Percentiles rank a stretch among this genome's conserved stretches.
Conservation (phyloP, 768 basidiomycete species). For the Termitomyces sp. region DNA sequence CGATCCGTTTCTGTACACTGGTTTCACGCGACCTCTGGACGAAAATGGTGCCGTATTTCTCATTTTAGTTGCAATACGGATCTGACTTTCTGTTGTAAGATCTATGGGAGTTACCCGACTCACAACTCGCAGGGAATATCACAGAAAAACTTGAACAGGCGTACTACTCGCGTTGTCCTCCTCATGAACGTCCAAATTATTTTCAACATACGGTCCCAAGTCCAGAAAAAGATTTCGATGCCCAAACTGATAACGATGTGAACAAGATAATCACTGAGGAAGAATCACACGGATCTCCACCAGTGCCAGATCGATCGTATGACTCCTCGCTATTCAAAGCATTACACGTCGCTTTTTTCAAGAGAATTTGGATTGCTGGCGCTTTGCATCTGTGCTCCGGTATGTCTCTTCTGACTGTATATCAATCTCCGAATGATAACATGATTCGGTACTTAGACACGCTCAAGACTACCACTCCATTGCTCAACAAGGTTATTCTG, state of each 20-base stretch:
- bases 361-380: slow-evolving; percentile 44
- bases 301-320: slow-evolving; percentile 17
- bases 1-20: slow-evolving; percentile 42
- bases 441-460: slow-evolving; percentile 29
- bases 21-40: slow-evolving; percentile 47
- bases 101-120: slow-evolving; percentile 40
- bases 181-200: slow-evolving; percentile 29
- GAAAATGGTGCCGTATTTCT: slow-evolving; percentile 34
- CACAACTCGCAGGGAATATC: slow-evolving; percentile 28
- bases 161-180: slow-evolving; percentile 43
- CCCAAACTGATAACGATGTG: background rate
- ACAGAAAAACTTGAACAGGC: slow-evolving; percentile 35
- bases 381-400: slow-evolving; percentile 43
- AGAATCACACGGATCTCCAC: background rate
- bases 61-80: background rate
- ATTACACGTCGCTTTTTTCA: slow-evolving; percentile 42
- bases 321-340: slow-evolving; percentile 51
- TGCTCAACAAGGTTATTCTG: slow-evolving; percentile 57
- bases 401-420: slow-evolving; percentile 14
- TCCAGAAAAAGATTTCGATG: background rate
- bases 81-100: slow-evolving; percentile 26
- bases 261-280: background rate
- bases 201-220: slow-evolving; percentile 1
- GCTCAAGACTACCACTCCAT: slow-evolving; percentile 49
- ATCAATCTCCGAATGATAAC: slow-evolving; percentile 1